Base-by-base conservation (phyloP, 2,329 filamentous ascomycete genomes). In the Alternaria brassicae region DNA sequence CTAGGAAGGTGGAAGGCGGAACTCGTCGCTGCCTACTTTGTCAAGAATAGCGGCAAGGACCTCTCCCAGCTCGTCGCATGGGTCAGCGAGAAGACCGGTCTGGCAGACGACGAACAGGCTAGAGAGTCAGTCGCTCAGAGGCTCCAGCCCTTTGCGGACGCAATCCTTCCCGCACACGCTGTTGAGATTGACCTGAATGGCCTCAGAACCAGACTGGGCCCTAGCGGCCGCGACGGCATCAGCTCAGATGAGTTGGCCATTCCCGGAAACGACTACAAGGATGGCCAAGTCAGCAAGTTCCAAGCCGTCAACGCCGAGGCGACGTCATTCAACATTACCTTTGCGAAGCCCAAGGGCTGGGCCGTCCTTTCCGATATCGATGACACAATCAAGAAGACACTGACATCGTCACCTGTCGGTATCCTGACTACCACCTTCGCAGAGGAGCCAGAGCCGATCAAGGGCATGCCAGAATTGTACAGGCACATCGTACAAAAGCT, bases 371-470 rank as follows among this genome's bases (percentile, higher is more conserved):
- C 91, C 37, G 94, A 98, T 70, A 87, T 98, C 66, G 95, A 98
- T 73, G 94, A 98, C 78, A 97, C 93, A 0, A 96, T 98, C 82
- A 97, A 98, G 79, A 82, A 93, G 66, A 97, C 94, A 0, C 84
- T 91, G 76, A 97, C 94, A 0, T 87, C 89, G 41, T 89, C 91
- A 49, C 89, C 92, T 0, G 84, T 90, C 7, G 92, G 92, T 3
- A 94, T 97, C 69, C 81, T 98, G 5, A 85, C 87, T 45, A 89
- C 90, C 51, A 98, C 94, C 0, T 97, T 98, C 71, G 86, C 91
- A 45, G 90, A 93, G 50, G 81, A 87, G 15, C 89, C 93, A 0
- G 81, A 84, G 13, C 87, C 91, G 0, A 87, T 94, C 13, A 71
- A 83, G 0, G 92, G 91, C 47, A 97, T 97, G 92, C 91, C 93